A percentile compares a stretch with the other conserved stretches of the same genome.
phyloP scores from a whole-genome alignment of 2,329 filamentous ascomycete genomes.

The Cladosporium phlei region DNA sequence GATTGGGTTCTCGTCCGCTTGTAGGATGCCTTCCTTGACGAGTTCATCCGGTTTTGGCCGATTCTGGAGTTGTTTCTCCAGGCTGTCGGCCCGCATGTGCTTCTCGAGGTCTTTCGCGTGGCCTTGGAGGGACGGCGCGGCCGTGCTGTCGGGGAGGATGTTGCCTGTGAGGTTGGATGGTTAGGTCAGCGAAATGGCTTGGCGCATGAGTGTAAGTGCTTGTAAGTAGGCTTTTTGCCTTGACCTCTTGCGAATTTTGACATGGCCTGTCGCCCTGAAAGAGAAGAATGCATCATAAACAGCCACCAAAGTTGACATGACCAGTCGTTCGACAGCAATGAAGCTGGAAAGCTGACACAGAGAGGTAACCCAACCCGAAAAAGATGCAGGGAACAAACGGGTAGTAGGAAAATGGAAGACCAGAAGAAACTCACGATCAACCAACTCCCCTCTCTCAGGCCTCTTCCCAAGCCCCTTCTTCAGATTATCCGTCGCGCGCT shows the following conservation, averaged over 20 bases:
- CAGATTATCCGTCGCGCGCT: conserved; percentile 57
- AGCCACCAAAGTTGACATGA: no score
- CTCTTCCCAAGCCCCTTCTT: conserved; percentile 61
- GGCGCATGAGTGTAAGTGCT: no score
- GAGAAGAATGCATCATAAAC: no score
- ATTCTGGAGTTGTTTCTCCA: conserved; percentile 81
- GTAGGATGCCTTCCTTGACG: conserved; percentile 73
- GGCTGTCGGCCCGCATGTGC: conserved; percentile 78
- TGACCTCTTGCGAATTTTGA: no score
- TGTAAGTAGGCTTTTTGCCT: not conserved
- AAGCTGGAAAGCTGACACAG: no score
- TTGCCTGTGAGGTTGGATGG: conserved; percentile 59
- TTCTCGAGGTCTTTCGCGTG: conserved; percentile 80
- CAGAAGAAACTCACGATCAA: conserved; percentile 73
- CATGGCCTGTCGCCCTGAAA: no score
- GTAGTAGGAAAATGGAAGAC: no score
- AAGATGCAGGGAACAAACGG: no score
- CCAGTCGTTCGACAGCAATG: no score
- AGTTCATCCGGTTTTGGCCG: conserved; percentile 72
- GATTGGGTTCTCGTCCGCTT: conserved; percentile 26
- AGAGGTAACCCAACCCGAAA: no score
- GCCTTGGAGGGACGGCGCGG: conserved; percentile 72
- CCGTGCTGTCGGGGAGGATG: conserved; percentile 74
- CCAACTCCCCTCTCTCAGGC: conserved; percentile 66
- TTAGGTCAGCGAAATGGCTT: not conserved